Percentiles rank a stretch among this genome's conserved stretches.
phyloP scores from a whole-genome alignment of 805 yeast genomes.

The Metschnikowia lunata region DNA sequence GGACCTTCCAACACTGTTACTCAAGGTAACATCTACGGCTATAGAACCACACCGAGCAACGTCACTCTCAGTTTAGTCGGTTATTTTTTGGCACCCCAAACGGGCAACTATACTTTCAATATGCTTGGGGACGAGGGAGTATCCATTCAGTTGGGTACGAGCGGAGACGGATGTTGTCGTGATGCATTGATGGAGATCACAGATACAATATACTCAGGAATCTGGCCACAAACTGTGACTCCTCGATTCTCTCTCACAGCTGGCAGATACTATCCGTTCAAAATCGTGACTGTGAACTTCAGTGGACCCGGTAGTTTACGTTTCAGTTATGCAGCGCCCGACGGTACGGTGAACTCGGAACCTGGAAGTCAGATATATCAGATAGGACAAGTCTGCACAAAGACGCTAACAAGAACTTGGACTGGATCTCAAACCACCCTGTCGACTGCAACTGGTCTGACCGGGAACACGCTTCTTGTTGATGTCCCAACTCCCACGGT shows the following conservation, averaged over 20 bases:
- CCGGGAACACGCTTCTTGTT: not conserved
- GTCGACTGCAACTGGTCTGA: not conserved
- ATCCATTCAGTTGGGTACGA: not conserved
- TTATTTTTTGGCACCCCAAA: constrained; percentile 1
- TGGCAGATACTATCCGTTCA: constrained; percentile 1
- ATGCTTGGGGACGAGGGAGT: constrained; percentile 3
- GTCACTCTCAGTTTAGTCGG: constrained; percentile 2
- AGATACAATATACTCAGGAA: constrained; percentile 1
- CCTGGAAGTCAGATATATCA: constrained; percentile 3
- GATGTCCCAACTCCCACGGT: not conserved
- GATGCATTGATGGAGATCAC: not conserved
- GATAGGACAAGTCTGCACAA: not conserved
- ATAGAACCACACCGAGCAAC: not conserved
- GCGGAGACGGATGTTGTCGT: not conserved
- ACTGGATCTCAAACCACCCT: not conserved
- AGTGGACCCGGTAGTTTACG: constrained; percentile 2
- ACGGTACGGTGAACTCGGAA: constrained; percentile 1
- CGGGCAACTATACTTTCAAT: constrained; percentile 3
- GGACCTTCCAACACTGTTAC: not conserved
- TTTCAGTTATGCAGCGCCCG: constrained; percentile 4
- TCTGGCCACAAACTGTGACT: not conserved
- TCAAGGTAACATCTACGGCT: not conserved
- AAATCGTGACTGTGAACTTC: constrained; percentile 1
- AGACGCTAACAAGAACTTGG: constrained; percentile 2
- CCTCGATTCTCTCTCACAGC: not conserved